Conservation (phyloP, 495 filamentous ascomycete species). For the Podospora anserina region DNA sequence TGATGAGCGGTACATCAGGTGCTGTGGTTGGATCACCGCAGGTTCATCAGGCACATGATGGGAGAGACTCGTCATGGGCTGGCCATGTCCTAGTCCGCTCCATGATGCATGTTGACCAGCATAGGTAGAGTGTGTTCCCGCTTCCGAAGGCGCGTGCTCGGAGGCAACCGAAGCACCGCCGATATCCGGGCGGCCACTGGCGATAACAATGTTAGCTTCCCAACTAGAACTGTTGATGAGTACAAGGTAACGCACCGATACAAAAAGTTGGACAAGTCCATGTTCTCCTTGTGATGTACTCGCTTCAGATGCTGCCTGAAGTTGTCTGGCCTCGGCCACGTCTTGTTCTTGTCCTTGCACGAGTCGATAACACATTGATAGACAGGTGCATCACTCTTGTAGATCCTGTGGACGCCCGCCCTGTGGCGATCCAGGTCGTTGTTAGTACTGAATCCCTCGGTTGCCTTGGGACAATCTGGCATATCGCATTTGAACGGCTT, state of each 20-base stretch:
- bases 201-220: background rate
- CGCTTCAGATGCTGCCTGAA: conserved; percentile 81
- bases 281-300: conserved; percentile 57
- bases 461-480: conserved; percentile 52
- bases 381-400: conserved; percentile 53
- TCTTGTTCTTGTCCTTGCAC: conserved; percentile 68
- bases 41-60: background rate
- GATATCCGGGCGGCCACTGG: background rate
- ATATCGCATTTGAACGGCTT: conserved; percentile 69
- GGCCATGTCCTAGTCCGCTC: conserved; percentile 13
- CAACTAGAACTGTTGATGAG: background rate
- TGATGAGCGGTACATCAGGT: background rate
- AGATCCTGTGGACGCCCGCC: conserved; percentile 65
- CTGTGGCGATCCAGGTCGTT: conserved; percentile 78
- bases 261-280: conserved; percentile 52
- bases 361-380: conserved; percentile 64
- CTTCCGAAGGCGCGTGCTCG: background rate
- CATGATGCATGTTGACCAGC: conserved; percentile 5
- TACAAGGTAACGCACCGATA: conserved; percentile 44
- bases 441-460: conserved; percentile 70
- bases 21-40: background rate
- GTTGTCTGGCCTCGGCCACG: conserved; percentile 88
- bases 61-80: background rate
- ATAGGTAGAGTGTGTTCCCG: background rate
- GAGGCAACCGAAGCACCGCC: background rate